Evolutionary conservation across 192 early-diverging fungal species (phyloP), one percentile per base, ranked within the genome.

Genomic region (Coemansia sp.): DNA sequence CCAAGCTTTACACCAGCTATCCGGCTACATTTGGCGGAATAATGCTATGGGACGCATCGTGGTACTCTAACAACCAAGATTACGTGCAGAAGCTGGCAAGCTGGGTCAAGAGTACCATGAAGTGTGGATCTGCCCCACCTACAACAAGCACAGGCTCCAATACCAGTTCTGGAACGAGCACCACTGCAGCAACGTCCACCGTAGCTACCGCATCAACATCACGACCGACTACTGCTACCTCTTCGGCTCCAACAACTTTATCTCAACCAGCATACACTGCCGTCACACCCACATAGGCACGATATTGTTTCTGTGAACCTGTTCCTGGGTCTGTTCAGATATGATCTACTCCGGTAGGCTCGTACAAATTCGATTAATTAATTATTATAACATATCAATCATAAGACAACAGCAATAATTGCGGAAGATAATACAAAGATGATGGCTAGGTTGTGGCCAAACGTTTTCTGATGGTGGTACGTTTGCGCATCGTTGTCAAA

Each of bases 41-140:
- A 11, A 88, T 89, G 87, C 82, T 89, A 43, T 92, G 91, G 91
- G 91, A 93, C 67, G 86, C 87, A 2, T 90, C 89, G 11, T 88
- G 88, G 81, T 74, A 87, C 24, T 85, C 84, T 21, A 81, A 72
- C 48, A 89, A 90, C 68, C 41, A 69, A 39, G 67, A 57, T 0
- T 81, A 81, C 23, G 78, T 81, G 10, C 34, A 66, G 14, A 41
- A 46, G 16, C 43, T 80, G 6, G 64, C 78, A 20, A 72, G 63
- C 66, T 80, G 78, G 78, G 69, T 72, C 20, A 80, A 80, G 43
- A 68, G 49, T 38, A 75, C 69, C 30, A 75, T 80, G 72, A 64
- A 65, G 44, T 80, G 78, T 18, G 66, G 63, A 11, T 30, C 35
- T 52, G 23, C 57, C 11, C 46, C 55, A 4, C 51, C 65, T 0